Evolutionary conservation across 2,329 filamentous ascomycete genomes (phyloP), one percentile per base, ranked within the genome.

Genomic region (Alternaria longipes): DNA sequence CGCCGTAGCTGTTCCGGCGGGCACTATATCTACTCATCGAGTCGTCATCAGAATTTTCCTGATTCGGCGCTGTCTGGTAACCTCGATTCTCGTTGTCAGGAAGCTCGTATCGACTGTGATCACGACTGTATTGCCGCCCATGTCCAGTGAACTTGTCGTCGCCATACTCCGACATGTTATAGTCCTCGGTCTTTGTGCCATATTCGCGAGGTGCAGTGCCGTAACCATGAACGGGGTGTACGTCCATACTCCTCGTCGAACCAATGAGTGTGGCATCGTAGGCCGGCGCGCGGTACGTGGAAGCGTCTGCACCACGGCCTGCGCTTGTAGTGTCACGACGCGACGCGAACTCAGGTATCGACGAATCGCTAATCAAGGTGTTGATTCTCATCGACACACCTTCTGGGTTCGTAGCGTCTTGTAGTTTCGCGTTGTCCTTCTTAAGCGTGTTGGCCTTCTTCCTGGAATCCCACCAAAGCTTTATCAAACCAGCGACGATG

Each of bases 301-400:
- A 50, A 7, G 30, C 3, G 6, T 22, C 50, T 18, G 34, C 34
- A 16, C 24, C 34, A 0, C 24, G 24, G 16, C 34, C 22, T 41
- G 50, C 8, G 3, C 50, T 52, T 11, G 2, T 12, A 12, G 4
- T 40, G 2, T 8, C 22, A 11, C 11, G 50, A 26, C 4, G 36
- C 28, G 34, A 32, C 40, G 36, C 16, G 8, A 40, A 41, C 7
- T 18, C 4, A 1, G 8, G 34, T 14, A 22, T 28, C 8, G 50
- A 41, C 12, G 50, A 38, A 22, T 41, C 26, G 5, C 26, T 14
- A n/a, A 12, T 49, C 14, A 68, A 28, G 16, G 58, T 45, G 0
- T 59, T 53, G 28, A 70, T 68, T 4, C 65, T 47, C 8, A 32
- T 38, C 16, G 54, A 49, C 3, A 64, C 46, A 1, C 67, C 62